Evolutionary conservation across 2,329 filamentous ascomycete genomes (phyloP).

Genomic region (Emergomyces africanus): DNA sequence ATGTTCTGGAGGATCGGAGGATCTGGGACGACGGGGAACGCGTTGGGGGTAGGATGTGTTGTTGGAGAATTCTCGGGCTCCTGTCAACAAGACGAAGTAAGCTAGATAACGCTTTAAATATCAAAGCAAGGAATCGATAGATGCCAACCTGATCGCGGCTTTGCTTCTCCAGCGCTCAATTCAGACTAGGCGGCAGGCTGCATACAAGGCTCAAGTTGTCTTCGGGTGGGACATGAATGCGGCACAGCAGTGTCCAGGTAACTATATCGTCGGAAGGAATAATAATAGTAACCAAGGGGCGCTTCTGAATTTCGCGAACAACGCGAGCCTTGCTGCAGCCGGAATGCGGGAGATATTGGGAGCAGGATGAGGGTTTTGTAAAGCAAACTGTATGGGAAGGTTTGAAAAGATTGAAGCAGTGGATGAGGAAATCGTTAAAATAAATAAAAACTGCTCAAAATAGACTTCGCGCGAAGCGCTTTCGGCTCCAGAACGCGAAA

Average conservation of each 20-base stretch:
- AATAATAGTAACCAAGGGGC: background rate
- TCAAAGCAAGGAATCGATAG: background rate
- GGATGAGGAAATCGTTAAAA: background rate
- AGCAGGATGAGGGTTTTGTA: background rate
- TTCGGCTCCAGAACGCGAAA: background rate
- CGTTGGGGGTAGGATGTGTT: background rate
- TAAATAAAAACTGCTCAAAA: background rate
- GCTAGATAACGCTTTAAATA: background rate
- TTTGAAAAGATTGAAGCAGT: background rate
- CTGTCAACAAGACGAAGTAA: background rate
- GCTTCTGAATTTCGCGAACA: background rate
- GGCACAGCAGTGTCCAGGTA: background rate
- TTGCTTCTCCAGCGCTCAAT: background rate
- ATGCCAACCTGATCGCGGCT: background rate
- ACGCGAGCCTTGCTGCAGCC: background rate
- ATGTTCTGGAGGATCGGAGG: background rate
- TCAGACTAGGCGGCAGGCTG: background rate
- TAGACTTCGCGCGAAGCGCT: background rate
- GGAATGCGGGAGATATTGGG: background rate
- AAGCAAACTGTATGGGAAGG: no score
- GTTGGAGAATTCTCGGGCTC: background rate
- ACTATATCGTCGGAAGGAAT: background rate
- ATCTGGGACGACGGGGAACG: background rate
- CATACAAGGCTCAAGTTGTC: background rate
- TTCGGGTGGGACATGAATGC: background rate